These are phyloP conservation scores for Penicillium oxalicum DNA, from an alignment of 2,329 filamentous ascomycete genomes.

Conservation along the genomic window DNA sequence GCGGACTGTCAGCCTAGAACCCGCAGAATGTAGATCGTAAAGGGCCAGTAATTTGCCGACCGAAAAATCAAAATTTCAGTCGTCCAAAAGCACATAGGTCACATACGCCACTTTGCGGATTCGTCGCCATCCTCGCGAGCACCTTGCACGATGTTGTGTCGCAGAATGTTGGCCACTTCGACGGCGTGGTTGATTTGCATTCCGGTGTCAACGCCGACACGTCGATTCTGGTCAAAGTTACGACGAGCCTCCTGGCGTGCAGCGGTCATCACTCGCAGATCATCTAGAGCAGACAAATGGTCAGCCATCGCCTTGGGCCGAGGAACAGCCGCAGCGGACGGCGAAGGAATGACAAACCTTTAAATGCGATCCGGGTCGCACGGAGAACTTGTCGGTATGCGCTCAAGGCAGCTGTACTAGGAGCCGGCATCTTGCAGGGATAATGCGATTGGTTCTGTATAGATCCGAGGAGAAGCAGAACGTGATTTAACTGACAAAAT, in stretches of 20 bases:
- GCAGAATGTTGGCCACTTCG: constrained; percentile 72
- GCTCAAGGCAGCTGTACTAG: constrained; percentile 56
- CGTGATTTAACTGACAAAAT: too few relatives aligned
- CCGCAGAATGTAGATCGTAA: background rate
- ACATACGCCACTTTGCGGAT: constrained; percentile 33
- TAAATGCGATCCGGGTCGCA: constrained; percentile 74
- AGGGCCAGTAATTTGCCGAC: background rate
- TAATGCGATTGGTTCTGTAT: background rate
- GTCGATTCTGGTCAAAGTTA: constrained; percentile 64
- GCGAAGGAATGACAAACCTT: constrained; percentile 49
- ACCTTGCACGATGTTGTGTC: constrained; percentile 85
- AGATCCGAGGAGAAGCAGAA: background rate
- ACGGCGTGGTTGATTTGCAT: constrained; percentile 71
- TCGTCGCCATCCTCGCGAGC: constrained; percentile 36
- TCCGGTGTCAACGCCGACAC: constrained; percentile 53
- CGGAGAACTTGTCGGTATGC: constrained; percentile 80
- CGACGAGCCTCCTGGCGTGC: constrained; percentile 67
- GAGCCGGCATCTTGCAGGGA: constrained; percentile 19
- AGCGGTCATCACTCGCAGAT: constrained; percentile 60
- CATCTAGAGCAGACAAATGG: constrained; percentile 50
- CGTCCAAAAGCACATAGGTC: too few relatives aligned
- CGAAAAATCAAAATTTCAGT: background rate
- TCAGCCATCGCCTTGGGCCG: background rate
- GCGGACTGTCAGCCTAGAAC: constrained; percentile 6
- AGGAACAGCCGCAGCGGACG: background rate